phyloP scores from a whole-genome alignment of 2,329 filamentous ascomycete species.

The Colletotrichum sp. region DNA sequence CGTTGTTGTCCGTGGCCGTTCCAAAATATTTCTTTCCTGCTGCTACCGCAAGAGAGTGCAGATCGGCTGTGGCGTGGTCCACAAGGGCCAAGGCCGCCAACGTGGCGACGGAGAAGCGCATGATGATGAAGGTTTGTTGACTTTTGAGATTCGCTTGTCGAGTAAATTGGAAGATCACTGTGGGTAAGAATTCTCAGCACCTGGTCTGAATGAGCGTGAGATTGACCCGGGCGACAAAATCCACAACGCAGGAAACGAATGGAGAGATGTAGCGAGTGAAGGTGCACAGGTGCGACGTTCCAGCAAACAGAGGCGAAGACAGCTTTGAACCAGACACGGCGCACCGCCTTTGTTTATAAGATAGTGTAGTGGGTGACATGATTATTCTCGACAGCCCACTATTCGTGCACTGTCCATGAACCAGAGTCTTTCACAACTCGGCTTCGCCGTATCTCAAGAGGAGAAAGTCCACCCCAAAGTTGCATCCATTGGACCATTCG shows the following conservation, averaged over 20 bases:
- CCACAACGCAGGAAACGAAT: background rate
- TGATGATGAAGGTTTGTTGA: background rate
- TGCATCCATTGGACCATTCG: background rate
- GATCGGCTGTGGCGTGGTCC: slow-evolving; percentile 37
- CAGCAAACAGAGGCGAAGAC: background rate
- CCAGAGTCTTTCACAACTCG: background rate
- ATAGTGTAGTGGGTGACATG: background rate
- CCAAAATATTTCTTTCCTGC: slow-evolving; percentile 61
- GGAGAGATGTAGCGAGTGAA: background rate
- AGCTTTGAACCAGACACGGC: background rate
- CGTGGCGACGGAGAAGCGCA: slow-evolving; percentile 12
- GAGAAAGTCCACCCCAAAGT: background rate
- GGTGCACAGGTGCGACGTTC: background rate
- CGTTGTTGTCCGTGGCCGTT: slow-evolving; percentile 65
- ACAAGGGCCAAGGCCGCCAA: slow-evolving; percentile 11
- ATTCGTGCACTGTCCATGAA: background rate
- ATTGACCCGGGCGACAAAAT: background rate
- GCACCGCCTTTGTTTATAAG: background rate
- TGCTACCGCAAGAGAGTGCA: slow-evolving; percentile 28
- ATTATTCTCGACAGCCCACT: background rate
- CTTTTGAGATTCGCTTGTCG: background rate
- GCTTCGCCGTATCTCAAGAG: background rate
- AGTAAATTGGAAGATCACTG: background rate
- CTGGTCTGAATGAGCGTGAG: background rate
- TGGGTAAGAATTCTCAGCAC: background rate